Base-by-base conservation (phyloP, 2,329 filamentous ascomycete species). In the Pseudogymnoascus sp. region DNA sequence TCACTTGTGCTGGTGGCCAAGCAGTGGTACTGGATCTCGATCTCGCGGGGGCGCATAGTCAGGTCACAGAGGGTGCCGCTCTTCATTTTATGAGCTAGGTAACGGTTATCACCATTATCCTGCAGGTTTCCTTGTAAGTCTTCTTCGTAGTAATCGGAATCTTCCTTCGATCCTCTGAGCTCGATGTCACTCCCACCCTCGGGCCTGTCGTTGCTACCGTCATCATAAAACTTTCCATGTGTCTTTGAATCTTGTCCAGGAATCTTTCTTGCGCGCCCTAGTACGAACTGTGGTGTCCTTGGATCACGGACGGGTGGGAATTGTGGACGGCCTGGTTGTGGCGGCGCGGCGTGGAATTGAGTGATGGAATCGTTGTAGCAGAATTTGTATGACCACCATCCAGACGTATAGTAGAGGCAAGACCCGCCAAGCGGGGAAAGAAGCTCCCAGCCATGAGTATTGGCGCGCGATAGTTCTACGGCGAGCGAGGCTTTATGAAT, bases 311-410 rank as follows among this genome's bases (percentile, higher is more conserved):
- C 77, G 0, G 87, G 87, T 18, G 87, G 86, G 66, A 84, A 87
- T 29, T 79, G 75, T 1, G 84, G 82, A 15, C 84, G 79, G 1
- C 84, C 84, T 15, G 81, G 80, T 15, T 82, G 80, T 0, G 84
- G 82, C 5, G 87, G 80, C 60, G 89, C 75, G 65, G 85, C 85
- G 73, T 90, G 87, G 73, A 89, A 90, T 71, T 90, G 87, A 72
- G 83, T 87, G 62, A 90, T 82, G 66, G 87, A 81, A 21, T 59
- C 58, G 70, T 86, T 86, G 74, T 89, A 88, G 75, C 87, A 90
- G 72, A 89, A 90, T 35, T 83, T 84, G 72, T 90, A 90, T 61
- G 84, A 87, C 87, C 87, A 90, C 87, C 87, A 90, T 1, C 87
- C 87, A 10, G 82, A 85, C 25, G 87, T 77, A 72, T 85, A 89